These are phyloP conservation scores for Talaromyces islandicus DNA, from an alignment of 2,329 filamentous ascomycete genomes.

Conservation along the genomic window DNA sequence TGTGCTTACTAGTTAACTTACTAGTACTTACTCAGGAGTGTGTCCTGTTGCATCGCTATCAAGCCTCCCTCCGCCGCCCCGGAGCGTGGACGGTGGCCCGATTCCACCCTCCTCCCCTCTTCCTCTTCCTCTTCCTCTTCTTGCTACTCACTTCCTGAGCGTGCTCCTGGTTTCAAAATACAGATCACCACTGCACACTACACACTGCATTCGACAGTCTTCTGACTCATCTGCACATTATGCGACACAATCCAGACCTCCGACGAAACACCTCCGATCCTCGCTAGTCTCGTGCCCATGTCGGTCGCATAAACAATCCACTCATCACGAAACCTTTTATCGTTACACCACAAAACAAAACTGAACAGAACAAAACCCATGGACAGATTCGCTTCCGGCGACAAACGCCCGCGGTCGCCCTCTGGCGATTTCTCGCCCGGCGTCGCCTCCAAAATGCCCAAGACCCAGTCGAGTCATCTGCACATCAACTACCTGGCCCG, in stretches of 20 bases:
- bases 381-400: constrained; percentile 23
- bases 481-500: constrained; percentile 65
- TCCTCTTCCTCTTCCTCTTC: not conserved
- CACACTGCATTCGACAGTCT: not conserved
- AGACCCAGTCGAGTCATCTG: constrained; percentile 52
- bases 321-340: not conserved
- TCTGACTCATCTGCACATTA: not conserved
- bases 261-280: not conserved
- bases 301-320: not conserved
- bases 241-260: not conserved
- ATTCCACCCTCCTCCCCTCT: not conserved
- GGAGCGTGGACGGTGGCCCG: not conserved
- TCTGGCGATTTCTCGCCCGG: constrained; percentile 33
- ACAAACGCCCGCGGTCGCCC: constrained; percentile 43
- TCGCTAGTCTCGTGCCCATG: not conserved
- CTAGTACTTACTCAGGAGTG: too few species aligned
- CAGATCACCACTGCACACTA: too few species aligned
- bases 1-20: too few species aligned
- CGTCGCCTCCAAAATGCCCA: constrained; percentile 45
- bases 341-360: not conserved
- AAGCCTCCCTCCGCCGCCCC: not conserved
- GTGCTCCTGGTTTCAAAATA: too few species aligned
- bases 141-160: not conserved
- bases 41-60: not conserved
- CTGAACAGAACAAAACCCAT: too few species aligned